Evolutionary conservation across 306 rosid species (phyloP), one percentile per base, ranked within the genome.

Genomic region (Cercis canadensis): DNA sequence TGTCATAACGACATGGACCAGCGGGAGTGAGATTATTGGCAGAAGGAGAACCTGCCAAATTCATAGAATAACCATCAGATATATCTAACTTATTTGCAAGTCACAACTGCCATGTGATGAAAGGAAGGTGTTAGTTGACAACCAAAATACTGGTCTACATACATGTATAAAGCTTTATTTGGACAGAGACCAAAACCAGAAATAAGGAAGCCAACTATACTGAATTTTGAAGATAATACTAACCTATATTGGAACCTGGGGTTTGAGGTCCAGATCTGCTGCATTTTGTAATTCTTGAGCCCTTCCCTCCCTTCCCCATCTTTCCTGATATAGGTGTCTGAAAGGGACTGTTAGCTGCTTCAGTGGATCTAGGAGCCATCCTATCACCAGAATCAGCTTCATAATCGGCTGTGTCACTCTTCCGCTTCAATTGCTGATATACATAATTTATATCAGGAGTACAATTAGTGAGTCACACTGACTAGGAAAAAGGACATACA

Each of bases 1-100:
- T 94, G 80, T 94, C 98, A 78, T 88, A 94, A 29, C 98, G 97
- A 68, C 98, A 94, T n/a, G 98, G 86, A 76, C 98, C 97, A 64
- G 88, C 97, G 18, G 95, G 90, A 62, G 98, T 89, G 62, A 88
- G 90, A 75, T 86, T 94, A 52, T 87, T 81, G 15, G 86, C 89
- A n/a, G 92, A 73, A 77, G 96, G 96, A 81, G 96, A 90, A 76
- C 96, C 98, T 94, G 91, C 71, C 67, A 88, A 73, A 74, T 62
- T 74, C 40, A 76, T 24, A 62, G 33, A 45, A 62, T 57, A n/a
- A 31, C 41, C 32, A 47, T 57, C 36, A 66, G 21, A 46, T 55
- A 47, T 32, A 31, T 49, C 59, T 61, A 31, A 73, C 14, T 19
- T 11, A 58, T 67, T 69, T 44, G 53, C 64, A 44, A 8, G 51